Evolutionary conservation across 148 eudicot species (phyloP).

Genomic region (Arbutus unedo): DNA sequence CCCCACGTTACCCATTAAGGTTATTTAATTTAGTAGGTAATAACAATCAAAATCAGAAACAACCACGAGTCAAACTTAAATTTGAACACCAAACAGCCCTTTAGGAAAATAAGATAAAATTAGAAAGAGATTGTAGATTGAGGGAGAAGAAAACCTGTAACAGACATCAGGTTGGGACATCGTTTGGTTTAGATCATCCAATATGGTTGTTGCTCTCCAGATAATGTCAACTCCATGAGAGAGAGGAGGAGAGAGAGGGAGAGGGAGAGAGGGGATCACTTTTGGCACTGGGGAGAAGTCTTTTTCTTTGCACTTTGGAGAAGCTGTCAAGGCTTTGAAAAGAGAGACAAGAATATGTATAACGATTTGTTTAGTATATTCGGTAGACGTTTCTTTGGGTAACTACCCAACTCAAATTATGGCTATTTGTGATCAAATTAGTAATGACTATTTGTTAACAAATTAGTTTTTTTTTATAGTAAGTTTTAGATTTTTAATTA

Average conservation of each 20-base stretch:
- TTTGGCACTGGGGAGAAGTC: not conserved
- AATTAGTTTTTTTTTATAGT: too few relatives aligned
- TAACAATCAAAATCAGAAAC: not conserved
- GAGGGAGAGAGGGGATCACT: not conserved
- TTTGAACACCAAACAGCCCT: not conserved
- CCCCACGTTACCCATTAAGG: not conserved
- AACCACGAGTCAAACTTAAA: not conserved
- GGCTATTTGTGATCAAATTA: too few relatives aligned
- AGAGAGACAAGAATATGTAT: not conserved
- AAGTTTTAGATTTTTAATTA: too few relatives aligned
- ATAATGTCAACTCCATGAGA: not conserved
- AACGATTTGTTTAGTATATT: too few relatives aligned
- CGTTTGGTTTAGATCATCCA: slow-evolving; percentile 4
- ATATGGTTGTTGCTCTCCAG: not conserved
- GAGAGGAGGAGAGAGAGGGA: not conserved
- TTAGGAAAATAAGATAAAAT: not conserved
- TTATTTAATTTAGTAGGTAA: not conserved
- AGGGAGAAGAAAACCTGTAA: slow-evolving; percentile 16
- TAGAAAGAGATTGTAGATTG: not conserved
- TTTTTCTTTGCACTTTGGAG: not conserved
- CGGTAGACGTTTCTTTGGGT: not conserved
- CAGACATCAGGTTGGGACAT: slow-evolving; percentile 21
- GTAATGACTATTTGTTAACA: too few relatives aligned
- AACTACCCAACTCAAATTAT: too few relatives aligned
- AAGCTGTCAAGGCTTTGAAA: not conserved